Evolutionary conservation across 306 rosid genomes (phyloP).

Genomic region (Cucurbita moschata): DNA sequence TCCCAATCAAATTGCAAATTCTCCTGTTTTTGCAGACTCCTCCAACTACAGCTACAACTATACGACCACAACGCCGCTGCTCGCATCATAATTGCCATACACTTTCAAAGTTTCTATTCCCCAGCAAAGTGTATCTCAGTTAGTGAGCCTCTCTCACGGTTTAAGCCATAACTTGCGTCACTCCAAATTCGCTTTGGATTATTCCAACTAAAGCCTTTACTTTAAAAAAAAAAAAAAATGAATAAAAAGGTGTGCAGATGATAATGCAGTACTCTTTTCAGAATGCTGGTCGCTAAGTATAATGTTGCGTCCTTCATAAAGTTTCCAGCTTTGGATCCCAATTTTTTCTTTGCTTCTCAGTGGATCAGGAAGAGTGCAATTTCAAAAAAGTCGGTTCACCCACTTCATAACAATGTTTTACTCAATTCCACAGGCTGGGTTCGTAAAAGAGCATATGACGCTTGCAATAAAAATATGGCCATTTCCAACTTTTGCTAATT

Average conservation of each 20-base stretch:
- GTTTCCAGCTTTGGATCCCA: conserved; percentile 2
- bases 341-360: not conserved
- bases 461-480: not conserved
- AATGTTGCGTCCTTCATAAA: not conserved
- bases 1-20: not conserved
- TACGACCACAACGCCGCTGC: not conserved
- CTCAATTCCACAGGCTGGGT: not conserved
- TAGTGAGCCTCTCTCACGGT: not conserved
- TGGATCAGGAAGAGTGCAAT: not conserved
- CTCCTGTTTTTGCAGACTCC: not conserved
- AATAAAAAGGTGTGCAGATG: not conserved
- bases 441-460: not conserved
- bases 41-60: not conserved
- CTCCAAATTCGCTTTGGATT: not conserved
- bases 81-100: not conserved
- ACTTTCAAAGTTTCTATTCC: not conserved
- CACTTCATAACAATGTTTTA: not conserved
- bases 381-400: not conserved
- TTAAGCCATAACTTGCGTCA: not conserved
- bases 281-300: not conserved
- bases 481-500: not conserved
- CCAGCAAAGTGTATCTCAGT: not conserved
- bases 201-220: not conserved
- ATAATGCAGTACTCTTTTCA: not conserved
- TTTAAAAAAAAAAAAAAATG: not conserved